phyloP scores from a whole-genome alignment of 1,284 basidiomycete species.

The Mixia osmundae region DNA sequence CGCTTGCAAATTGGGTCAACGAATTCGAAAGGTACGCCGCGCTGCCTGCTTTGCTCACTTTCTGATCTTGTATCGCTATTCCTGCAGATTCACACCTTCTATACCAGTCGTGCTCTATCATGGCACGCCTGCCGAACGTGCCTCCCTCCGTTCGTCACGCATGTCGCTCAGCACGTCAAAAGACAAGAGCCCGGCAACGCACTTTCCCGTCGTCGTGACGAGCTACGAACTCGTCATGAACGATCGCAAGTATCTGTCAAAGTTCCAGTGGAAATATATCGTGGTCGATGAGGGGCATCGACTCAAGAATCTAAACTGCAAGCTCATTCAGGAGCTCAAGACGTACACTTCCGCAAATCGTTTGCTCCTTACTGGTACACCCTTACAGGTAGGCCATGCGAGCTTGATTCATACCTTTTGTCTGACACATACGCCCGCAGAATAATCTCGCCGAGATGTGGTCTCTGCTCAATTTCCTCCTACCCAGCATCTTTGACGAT shows the following conservation, averaged over 20 bases:
- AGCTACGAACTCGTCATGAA: conserved; percentile 84
- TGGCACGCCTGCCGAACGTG: conserved; percentile 50
- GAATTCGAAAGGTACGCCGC: conserved; percentile 73
- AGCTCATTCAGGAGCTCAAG: conserved; percentile 72
- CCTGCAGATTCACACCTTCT: conserved; percentile 33
- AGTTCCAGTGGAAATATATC: conserved; percentile 70
- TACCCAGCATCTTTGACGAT: conserved; percentile 44
- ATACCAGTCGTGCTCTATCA: conserved; percentile 78
- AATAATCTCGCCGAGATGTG: conserved; percentile 97
- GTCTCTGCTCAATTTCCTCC: conserved; percentile 90
- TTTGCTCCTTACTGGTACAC: conserved; percentile 82
- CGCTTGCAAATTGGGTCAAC: conserved; percentile 45
- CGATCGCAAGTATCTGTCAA: conserved; percentile 41
- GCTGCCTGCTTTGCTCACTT: too few relatives aligned
- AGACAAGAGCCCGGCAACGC: conserved; percentile 16
- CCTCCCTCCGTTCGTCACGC: conserved; percentile 39
- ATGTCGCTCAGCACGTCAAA: conserved; percentile 24
- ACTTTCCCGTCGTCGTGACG: conserved; percentile 63
- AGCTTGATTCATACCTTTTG: neutral
- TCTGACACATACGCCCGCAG: conserved; percentile 13
- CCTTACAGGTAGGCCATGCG: conserved; percentile 43
- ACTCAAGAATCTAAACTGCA: conserved; percentile 61
- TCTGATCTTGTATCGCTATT: too few relatives aligned
- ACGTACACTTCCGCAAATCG: conserved; percentile 60
- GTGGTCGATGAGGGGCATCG: conserved; percentile 91